These are phyloP conservation scores for Macrophomina pseudophaseolina DNA, from an alignment of 2,329 filamentous ascomycete genomes.

Conservation along the genomic window DNA sequence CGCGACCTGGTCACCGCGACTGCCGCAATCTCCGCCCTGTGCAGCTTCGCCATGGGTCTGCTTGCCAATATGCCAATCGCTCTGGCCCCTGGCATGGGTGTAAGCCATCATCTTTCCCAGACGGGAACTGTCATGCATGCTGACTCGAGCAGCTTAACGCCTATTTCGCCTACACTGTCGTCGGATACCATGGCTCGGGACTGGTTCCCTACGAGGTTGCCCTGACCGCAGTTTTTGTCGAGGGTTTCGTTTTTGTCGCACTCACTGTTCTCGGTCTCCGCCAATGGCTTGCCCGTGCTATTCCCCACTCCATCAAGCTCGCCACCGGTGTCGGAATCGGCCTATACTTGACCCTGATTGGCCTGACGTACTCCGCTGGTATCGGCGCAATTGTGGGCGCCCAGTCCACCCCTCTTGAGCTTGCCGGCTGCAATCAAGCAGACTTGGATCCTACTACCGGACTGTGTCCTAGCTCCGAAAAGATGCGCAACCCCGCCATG, in stretches of 20 bases:
- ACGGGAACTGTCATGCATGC: constrained; percentile 8
- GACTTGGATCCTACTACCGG: constrained; percentile 52
- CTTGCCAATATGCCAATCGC: constrained; percentile 81
- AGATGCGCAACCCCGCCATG: constrained; percentile 83
- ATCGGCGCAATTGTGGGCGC: constrained; percentile 78
- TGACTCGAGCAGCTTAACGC: constrained; percentile 66
- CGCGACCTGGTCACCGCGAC: constrained; percentile 84
- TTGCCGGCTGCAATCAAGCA: constrained; percentile 73
- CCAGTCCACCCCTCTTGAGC: constrained; percentile 69
- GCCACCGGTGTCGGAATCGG: constrained; percentile 87
- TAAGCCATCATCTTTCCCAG: constrained; percentile 5
- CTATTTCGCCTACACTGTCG: constrained; percentile 83
- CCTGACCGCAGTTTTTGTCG: constrained; percentile 84
- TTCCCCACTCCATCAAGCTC: constrained; percentile 84
- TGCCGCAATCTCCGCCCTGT: constrained; percentile 78
- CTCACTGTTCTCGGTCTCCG: constrained; percentile 75
- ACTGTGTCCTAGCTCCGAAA: constrained; percentile 66
- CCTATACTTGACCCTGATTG: constrained; percentile 77
- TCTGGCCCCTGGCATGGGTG: constrained; percentile 75
- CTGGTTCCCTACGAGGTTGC: constrained; percentile 76
- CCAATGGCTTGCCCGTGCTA: constrained; percentile 78
- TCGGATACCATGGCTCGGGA: constrained; percentile 76
- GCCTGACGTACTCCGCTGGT: constrained; percentile 79
- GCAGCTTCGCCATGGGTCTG: constrained; percentile 82
- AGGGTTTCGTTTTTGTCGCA: constrained; percentile 83